Conservation (phyloP, 1,139 yeast genomes). For the Suzukiozyma palmioleophila region DNA sequence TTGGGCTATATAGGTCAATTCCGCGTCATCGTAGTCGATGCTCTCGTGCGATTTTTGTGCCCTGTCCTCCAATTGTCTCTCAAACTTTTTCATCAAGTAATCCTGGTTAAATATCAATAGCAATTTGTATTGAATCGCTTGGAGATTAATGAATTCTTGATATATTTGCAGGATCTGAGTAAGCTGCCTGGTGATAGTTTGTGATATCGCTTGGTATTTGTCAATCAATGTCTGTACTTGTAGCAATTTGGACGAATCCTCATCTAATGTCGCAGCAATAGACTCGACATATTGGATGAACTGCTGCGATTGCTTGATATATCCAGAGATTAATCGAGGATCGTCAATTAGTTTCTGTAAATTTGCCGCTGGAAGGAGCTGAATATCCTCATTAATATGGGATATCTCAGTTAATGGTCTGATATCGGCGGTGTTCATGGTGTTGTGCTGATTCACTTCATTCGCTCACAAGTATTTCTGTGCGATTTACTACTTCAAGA, state of each 20-base stretch:
- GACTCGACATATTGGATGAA: constrained; percentile 18
- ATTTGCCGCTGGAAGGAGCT: constrained; percentile 24
- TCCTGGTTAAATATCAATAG: constrained; percentile 36
- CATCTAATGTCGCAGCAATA: constrained; percentile 15
- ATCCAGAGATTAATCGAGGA: constrained; percentile 29
- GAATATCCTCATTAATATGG: constrained; percentile 19
- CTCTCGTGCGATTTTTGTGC: constrained; percentile 21
- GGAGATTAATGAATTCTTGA: constrained; percentile 32
- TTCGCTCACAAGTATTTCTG: too few relatives aligned
- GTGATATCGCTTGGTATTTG: constrained; percentile 22
- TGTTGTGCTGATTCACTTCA: too few relatives aligned
- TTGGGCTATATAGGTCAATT: constrained; percentile 32
- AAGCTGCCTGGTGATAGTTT: constrained; percentile 24
- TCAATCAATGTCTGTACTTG: constrained; percentile 19
- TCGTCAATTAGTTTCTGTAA: constrained; percentile 24
- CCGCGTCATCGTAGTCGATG: constrained; percentile 11
- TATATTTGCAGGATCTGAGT: constrained; percentile 22
- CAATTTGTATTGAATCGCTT: constrained; percentile 38
- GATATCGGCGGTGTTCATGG: not conserved
- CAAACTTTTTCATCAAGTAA: constrained; percentile 24
- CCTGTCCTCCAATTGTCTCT: constrained; percentile 20
- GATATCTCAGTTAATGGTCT: not conserved
- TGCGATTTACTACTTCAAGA: too few relatives aligned
- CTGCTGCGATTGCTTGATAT: constrained; percentile 21
- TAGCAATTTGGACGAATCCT: constrained; percentile 20